These are phyloP conservation scores for Penicillium verrucosum DNA, from an alignment of 2,329 filamentous ascomycete species.

Conservation along the genomic window DNA sequence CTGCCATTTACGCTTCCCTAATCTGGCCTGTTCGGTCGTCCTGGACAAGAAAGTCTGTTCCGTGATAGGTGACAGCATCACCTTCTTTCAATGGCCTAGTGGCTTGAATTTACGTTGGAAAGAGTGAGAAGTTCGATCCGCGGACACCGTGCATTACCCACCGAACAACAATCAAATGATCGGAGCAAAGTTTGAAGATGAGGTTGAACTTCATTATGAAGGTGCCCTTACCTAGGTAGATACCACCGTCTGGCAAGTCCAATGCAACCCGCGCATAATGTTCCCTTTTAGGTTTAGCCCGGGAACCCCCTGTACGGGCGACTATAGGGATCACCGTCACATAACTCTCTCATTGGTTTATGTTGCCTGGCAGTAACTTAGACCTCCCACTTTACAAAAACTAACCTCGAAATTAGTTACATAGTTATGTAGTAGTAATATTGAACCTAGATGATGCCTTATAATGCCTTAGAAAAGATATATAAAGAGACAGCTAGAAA, in stretches of 20 bases:
- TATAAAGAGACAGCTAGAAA: too few species aligned
- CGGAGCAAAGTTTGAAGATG: not conserved
- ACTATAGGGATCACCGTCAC: too few species aligned
- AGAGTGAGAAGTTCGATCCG: conserved; percentile 3
- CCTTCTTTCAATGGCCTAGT: conserved; percentile 3
- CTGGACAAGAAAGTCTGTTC: conserved; percentile 9
- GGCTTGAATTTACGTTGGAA: not conserved
- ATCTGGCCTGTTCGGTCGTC: conserved; percentile 6
- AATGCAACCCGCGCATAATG: not conserved
- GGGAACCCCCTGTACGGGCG: not conserved
- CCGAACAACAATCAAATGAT: too few species aligned
- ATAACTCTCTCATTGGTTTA: too few species aligned
- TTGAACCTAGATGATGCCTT: too few species aligned
- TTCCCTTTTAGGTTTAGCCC: conserved; percentile 1
- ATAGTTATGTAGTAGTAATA: too few species aligned
- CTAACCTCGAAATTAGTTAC: too few species aligned
- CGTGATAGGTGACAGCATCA: conserved; percentile 8
- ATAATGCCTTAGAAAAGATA: too few species aligned
- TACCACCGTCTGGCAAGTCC: not conserved
- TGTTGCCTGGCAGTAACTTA: too few species aligned
- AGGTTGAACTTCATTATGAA: not conserved
- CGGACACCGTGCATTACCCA: too few species aligned
- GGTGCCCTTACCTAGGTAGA: not conserved
- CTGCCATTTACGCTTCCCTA: conserved; percentile 2
- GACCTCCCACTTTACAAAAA: too few species aligned